Evolutionary conservation across 768 basidiomycete species (phyloP), one percentile per base, ranked within the genome.

Genomic region (Collybiopsis confluens): DNA sequence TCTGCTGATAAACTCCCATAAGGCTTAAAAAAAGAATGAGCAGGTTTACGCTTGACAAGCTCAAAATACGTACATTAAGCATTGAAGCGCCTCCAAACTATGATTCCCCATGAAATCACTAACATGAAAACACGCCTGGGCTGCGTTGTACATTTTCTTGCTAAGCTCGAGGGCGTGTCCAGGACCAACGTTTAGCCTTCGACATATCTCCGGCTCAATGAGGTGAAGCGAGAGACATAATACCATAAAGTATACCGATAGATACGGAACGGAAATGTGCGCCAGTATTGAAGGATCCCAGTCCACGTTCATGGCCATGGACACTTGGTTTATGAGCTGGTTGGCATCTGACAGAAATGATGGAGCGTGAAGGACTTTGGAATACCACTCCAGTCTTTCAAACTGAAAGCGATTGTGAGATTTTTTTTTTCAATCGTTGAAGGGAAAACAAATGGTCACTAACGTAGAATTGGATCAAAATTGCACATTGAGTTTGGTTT

Each of bases 1-100:
- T 66, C 28, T 66, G 65, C 43, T 63, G 63, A 54, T 66, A 66
- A 16, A 66, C 59, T 13, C 65, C 60, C 63, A 63, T 66, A 40
- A 66, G 58, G 20, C 65, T 66, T 42, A 48, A 40, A 20, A 59
- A 11, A 27, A 42, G 7, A 9, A 35, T 45, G 43, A 37, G 47
- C n/a, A 44, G 16, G 3, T 21, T 27, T 16, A 44, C 3, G 2
- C 37, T 33, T 10, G 11, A 16, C 28, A 36, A 27, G 33, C 11
- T 7, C 21, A 33, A 23, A 40, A n/a, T 5, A 59, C 63, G 40
- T 48, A 62, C 65, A 66, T 57, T 26, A 66, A 61, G 20, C 59
- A 63, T 26, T 66, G 65, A 8, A 66, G 41, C 18, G 62, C 59
- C 45, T 66, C 65, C 1, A 66, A 56, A 24, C 55, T 56, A 54